Conservation (phyloP, 176 grass and related monocot species). For the Rhipidocladum racemiflorum region DNA sequence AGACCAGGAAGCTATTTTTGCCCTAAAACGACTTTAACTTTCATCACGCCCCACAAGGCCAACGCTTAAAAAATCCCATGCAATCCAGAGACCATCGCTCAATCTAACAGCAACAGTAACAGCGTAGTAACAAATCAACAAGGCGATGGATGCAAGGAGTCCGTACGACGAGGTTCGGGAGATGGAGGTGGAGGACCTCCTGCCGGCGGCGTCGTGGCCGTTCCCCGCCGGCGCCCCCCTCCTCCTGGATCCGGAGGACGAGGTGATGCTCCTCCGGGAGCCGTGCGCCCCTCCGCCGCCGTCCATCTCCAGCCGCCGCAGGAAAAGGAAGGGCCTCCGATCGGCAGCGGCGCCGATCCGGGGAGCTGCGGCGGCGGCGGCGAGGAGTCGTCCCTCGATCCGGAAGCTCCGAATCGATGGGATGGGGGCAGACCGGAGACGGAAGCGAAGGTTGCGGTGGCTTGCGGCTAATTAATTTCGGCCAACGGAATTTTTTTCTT, state of each 20-base stretch:
- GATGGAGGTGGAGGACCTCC: slow-evolving; percentile 50
- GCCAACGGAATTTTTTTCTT: slow-evolving; percentile 10
- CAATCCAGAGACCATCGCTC: neutral
- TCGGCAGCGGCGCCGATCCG: slow-evolving; percentile 32
- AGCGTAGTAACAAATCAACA: neutral
- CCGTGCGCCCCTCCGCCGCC: slow-evolving; percentile 36
- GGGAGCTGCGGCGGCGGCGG: neutral
- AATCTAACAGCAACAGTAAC: neutral
- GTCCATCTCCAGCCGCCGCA: slow-evolving; percentile 53
- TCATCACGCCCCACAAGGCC: neutral
- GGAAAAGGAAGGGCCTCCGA: slow-evolving; percentile 14
- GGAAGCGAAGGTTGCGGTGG: slow-evolving; percentile 32
- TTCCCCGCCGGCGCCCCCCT: slow-evolving; percentile 48
- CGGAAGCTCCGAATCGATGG: slow-evolving; percentile 31
- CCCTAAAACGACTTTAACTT: neutral
- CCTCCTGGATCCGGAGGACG: slow-evolving; percentile 37
- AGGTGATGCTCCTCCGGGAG: slow-evolving; percentile 49
- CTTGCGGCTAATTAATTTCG: slow-evolving; percentile 7
- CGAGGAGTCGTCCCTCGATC: slow-evolving; percentile 13
- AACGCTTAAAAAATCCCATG: neutral
- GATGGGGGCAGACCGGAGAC: slow-evolving; percentile 24
- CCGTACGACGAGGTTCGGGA: slow-evolving; percentile 47
- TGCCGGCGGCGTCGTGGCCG: slow-evolving; percentile 28
- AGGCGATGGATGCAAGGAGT: neutral
- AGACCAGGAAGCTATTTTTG: neutral